phyloP scores from a whole-genome alignment of 805 yeast species.

The Diddensiella caesifluorescens region DNA sequence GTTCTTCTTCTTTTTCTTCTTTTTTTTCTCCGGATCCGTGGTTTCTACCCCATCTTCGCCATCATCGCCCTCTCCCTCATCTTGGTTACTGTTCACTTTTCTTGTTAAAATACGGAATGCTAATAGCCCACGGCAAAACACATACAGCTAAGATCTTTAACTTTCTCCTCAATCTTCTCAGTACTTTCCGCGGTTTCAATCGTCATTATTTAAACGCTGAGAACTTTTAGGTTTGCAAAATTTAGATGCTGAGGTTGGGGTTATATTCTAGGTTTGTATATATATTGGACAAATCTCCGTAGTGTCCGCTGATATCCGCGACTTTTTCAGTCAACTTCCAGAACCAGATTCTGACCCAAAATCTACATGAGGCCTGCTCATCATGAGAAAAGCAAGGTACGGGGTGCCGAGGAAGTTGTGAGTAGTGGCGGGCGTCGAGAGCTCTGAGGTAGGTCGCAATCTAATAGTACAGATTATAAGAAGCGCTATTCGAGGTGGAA shows the following conservation, averaged over 20 bases:
- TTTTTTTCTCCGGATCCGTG: slow-evolving; percentile 33
- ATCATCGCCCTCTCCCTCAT: slow-evolving; percentile 33
- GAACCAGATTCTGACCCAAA: not conserved
- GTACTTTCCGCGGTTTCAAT: too few species aligned
- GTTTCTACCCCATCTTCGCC: slow-evolving; percentile 28
- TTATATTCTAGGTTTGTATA: not conserved
- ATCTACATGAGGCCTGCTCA: slow-evolving; percentile 24
- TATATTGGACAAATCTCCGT: not conserved
- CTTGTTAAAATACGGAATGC: too few species aligned
- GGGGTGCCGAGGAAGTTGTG: slow-evolving; percentile 25
- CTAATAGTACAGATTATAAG: slow-evolving; percentile 15
- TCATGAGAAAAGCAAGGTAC: slow-evolving; percentile 22
- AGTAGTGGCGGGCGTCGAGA: too few species aligned
- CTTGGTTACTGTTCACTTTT: slow-evolving; percentile 25
- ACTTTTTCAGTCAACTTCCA: slow-evolving; percentile 10
- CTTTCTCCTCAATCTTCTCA: too few species aligned
- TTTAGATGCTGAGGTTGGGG: not conserved
- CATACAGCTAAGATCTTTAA: too few species aligned
- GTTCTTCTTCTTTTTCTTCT: slow-evolving; percentile 53
- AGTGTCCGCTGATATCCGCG: slow-evolving; percentile 13
- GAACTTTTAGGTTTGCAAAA: too few species aligned
- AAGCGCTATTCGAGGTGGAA: slow-evolving; percentile 19
- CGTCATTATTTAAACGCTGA: too few species aligned
- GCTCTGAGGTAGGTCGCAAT: not conserved
- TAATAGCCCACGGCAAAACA: too few species aligned